Conservation (phyloP, 2,329 filamentous ascomycete genomes). For the Aspergillus sclerotialis region DNA sequence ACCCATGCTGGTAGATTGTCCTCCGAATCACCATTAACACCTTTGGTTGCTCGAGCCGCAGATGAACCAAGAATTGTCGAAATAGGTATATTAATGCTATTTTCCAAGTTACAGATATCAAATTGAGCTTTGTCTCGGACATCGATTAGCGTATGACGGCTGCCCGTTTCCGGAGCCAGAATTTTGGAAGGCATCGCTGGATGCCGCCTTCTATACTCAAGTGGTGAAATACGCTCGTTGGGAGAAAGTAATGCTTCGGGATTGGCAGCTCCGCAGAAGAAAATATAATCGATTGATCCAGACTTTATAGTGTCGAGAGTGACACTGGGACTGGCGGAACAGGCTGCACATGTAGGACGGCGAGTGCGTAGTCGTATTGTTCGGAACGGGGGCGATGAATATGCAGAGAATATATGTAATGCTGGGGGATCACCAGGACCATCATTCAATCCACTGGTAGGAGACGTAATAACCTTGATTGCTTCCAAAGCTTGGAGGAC, state of each 20-base stretch:
- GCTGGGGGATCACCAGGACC: slow-evolving; percentile 25
- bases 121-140: slow-evolving; percentile 81
- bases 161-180: slow-evolving; percentile 7
- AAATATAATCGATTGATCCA: slow-evolving; percentile 71
- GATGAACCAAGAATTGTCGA: slow-evolving; percentile 31
- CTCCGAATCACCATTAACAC: slow-evolving; percentile 1
- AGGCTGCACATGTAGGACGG: slow-evolving; percentile 67
- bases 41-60: slow-evolving; percentile 1
- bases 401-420: slow-evolving; percentile 39
- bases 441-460: slow-evolving; percentile 12
- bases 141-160: slow-evolving; percentile 64
- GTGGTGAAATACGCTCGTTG: slow-evolving; percentile 61
- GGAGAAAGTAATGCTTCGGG: slow-evolving; percentile 52
- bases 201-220: slow-evolving; percentile 43
- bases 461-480: slow-evolving; percentile 66
- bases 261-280: slow-evolving; percentile 66
- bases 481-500: slow-evolving; percentile 85
- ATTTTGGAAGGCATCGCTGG: slow-evolving; percentile 2
- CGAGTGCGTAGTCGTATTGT: slow-evolving; percentile 66
- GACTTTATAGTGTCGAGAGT: slow-evolving; percentile 55
- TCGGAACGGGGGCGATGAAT: slow-evolving; percentile 53
- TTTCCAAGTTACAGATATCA: slow-evolving; percentile 67
- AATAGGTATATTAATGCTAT: slow-evolving; percentile 58
- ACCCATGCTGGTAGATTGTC: slow-evolving; percentile 19
- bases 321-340: slow-evolving; percentile 58